Evolutionary conservation across 2,329 filamentous ascomycete species (phyloP).

Genomic region (Trichoderma sp.): DNA sequence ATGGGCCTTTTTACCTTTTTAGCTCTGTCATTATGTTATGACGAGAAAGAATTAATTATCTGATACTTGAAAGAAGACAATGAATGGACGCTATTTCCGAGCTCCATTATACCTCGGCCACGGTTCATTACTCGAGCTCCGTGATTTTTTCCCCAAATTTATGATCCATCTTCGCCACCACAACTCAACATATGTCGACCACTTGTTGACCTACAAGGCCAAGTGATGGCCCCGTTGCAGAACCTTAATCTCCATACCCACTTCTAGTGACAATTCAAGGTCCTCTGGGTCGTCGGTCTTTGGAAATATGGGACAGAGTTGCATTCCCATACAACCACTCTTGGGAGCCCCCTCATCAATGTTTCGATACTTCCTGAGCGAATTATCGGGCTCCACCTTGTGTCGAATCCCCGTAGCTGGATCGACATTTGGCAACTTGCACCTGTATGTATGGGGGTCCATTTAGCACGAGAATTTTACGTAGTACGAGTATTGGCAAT

Average conservation of each 20-base stretch:
- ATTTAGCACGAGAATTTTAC: background rate
- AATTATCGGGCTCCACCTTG: conserved; percentile 54
- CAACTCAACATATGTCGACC: background rate
- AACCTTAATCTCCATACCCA: conserved; percentile 56
- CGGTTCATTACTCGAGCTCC: background rate
- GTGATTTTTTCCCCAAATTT: conserved; percentile 3
- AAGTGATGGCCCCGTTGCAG: conserved; percentile 46
- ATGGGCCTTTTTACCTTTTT: background rate
- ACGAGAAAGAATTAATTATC: background rate
- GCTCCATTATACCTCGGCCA: background rate
- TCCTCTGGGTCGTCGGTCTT: conserved; percentile 27
- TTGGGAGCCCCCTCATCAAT: conserved; percentile 60
- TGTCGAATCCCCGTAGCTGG: conserved; percentile 58
- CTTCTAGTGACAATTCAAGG: conserved; percentile 48
- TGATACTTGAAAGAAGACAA: background rate
- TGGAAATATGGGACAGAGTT: conserved; percentile 57
- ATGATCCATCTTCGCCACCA: conserved; percentile 2
- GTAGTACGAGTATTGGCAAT: background rate
- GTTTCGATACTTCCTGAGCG: conserved; percentile 56
- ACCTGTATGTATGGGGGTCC: conserved; percentile 38
- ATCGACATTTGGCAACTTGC: conserved; percentile 70
- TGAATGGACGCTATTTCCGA: background rate
- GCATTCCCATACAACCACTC: conserved; percentile 62
- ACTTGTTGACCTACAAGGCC: conserved; percentile 32
- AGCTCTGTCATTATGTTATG: background rate